Percentiles rank a stretch among this genome's conserved stretches.
Conservation (phyloP, 768 basidiomycete genomes). For the Tricholoma saponaceum region DNA sequence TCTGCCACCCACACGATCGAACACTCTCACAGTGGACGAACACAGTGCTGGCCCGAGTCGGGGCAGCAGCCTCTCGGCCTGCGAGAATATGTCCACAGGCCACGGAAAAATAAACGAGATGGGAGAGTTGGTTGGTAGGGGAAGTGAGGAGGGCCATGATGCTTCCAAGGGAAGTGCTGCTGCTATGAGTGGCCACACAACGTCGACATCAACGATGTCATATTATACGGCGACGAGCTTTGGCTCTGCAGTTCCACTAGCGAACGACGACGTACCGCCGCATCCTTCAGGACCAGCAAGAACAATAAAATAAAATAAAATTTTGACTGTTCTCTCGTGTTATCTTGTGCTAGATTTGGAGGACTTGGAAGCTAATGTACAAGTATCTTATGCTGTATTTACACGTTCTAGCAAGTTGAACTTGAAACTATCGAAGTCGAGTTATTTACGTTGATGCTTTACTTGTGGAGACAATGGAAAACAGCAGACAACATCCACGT, state of each 20-base stretch:
- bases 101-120: conserved; percentile 24
- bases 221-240: conserved; percentile 20
- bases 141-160: background rate
- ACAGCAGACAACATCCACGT: background rate
- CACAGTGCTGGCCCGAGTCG: conserved; percentile 30
- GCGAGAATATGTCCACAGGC: conserved; percentile 25
- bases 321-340: background rate
- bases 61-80: conserved; percentile 27
- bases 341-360: background rate
- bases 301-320: background rate
- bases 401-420: background rate
- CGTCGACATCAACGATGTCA: conserved; percentile 13
- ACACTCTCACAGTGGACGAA: conserved; percentile 28
- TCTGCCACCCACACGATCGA: conserved; percentile 37
- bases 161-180: background rate
- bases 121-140: conserved; percentile 29
- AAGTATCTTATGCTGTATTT: background rate
- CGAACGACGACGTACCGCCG: background rate
- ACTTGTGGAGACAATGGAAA: background rate
- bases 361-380: background rate
- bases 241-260: background rate
- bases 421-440: no score
- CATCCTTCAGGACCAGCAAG: background rate
- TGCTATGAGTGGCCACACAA: background rate
- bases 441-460: background rate